These are phyloP conservation scores for Phaeophleospora eucalypticola DNA, from an alignment of 2,329 filamentous ascomycete species.

Conservation along the genomic window DNA sequence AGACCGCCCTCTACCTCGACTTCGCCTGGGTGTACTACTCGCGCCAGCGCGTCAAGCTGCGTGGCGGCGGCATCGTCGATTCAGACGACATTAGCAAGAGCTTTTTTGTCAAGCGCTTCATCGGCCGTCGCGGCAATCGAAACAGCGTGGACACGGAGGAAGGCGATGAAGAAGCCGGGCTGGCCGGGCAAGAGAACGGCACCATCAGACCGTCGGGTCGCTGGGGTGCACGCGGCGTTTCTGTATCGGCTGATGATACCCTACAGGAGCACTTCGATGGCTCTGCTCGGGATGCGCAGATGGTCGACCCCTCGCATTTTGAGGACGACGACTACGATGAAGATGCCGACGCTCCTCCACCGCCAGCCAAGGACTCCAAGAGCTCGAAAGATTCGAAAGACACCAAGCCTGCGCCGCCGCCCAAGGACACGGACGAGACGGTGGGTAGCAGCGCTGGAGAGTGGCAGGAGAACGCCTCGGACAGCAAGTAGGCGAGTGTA, in stretches of 20 bases:
- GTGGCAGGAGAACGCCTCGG: constrained; percentile 20
- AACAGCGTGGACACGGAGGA: constrained; percentile 41
- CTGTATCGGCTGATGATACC: constrained; percentile 56
- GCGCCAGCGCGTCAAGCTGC: constrained; percentile 87
- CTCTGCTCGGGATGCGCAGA: constrained; percentile 27
- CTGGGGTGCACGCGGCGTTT: constrained; percentile 58
- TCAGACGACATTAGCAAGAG: constrained; percentile 81
- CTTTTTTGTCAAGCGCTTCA: constrained; percentile 76
- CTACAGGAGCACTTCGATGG: constrained; percentile 34
- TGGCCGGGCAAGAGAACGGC: constrained; percentile 37
- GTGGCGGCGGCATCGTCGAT: constrained; percentile 82
- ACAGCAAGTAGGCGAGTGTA: constrained; percentile 9
- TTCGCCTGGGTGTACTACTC: constrained; percentile 98
- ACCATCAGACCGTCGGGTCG: constrained; percentile 34
- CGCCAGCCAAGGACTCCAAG: constrained; percentile 30
- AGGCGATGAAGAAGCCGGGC: constrained; percentile 58
- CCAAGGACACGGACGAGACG: constrained; percentile 9
- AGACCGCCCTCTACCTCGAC: constrained; percentile 85
- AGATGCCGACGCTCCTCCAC: constrained; percentile 33
- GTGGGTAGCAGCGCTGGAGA: constrained; percentile 28
- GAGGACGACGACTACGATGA: constrained; percentile 42
- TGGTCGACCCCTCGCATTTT: constrained; percentile 46
- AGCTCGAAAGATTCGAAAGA: constrained; percentile 7
- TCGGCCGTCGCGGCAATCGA: constrained; percentile 52
- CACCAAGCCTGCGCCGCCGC: background rate